Conservation (phyloP, 2,329 filamentous ascomycete genomes). For the Didymella pomorum region DNA sequence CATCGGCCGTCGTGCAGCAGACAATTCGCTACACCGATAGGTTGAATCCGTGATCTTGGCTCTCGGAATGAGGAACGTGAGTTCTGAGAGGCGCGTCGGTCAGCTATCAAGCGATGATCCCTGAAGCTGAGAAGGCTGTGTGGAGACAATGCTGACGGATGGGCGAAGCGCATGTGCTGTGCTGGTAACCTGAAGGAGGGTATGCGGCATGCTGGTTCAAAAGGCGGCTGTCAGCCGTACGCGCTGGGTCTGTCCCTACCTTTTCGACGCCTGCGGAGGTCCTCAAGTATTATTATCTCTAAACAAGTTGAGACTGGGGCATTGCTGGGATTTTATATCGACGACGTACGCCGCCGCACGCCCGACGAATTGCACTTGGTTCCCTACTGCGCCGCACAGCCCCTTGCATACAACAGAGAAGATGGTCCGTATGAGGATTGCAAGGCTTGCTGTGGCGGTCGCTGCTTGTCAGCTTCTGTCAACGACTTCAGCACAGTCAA, state of each 20-base stretch:
- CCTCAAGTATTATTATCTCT: not conserved
- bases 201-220: constrained; percentile 9
- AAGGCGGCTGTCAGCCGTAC: constrained; percentile 17
- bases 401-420: not conserved
- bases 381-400: not conserved
- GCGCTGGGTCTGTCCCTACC: constrained; percentile 7
- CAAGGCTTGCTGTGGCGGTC: constrained; percentile 23
- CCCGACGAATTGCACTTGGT: not conserved
- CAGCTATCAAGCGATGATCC: constrained; percentile 13
- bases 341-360: constrained; percentile 2
- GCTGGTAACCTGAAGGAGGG: constrained; percentile 9
- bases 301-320: not conserved
- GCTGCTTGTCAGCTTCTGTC: constrained; percentile 20
- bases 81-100: constrained; percentile 17
- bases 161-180: constrained; percentile 13
- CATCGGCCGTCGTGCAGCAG: constrained; percentile 10
- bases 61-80: not conserved
- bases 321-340: not conserved
- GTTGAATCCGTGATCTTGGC: constrained; percentile 2
- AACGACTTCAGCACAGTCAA: constrained; percentile 13
- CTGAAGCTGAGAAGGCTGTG: constrained; percentile 16
- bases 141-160: constrained; percentile 17
- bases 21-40: constrained; percentile 1
- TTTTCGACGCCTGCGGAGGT: constrained; percentile 4
- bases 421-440: constrained; percentile 23